phyloP scores from a whole-genome alignment of 2,329 filamentous ascomycete species.

The Calonectria ilicicola region DNA sequence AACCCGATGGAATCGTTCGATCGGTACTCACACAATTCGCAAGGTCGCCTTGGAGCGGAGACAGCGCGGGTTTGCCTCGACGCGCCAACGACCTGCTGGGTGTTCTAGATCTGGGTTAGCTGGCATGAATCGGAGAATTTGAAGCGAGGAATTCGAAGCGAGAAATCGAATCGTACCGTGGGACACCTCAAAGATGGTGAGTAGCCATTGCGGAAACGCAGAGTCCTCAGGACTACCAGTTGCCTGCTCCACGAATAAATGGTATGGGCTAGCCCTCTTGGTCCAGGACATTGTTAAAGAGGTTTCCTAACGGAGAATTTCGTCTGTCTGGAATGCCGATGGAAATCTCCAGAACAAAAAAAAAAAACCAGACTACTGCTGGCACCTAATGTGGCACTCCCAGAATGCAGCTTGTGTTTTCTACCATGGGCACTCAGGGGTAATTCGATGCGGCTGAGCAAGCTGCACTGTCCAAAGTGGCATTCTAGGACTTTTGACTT shows the following conservation, averaged over 20 bases:
- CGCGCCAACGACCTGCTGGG: slow-evolving; percentile 41
- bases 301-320: neutral
- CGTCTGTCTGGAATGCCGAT: neutral
- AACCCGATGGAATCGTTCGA: neutral
- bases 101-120: slow-evolving; percentile 34
- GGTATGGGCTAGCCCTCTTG: slow-evolving; percentile 36
- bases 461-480: neutral
- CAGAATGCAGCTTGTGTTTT: neutral
- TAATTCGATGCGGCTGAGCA: neutral
- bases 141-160: no score
- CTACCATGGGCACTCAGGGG: neutral
- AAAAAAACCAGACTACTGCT: neutral
- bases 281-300: slow-evolving; percentile 42
- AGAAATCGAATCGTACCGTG: slow-evolving; percentile 24
- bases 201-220: slow-evolving; percentile 41
- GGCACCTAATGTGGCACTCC: neutral
- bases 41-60: slow-evolving; percentile 39
- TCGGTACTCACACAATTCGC: slow-evolving; percentile 44
- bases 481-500: slow-evolving; percentile 5
- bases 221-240: slow-evolving; percentile 32
- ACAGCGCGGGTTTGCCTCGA: slow-evolving; percentile 34
- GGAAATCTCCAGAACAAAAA: neutral
- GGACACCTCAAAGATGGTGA: slow-evolving; percentile 42
- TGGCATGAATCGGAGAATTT: neutral
- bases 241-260: slow-evolving; percentile 40